phyloP scores from a whole-genome alignment of 2,329 filamentous ascomycete genomes.

The Xylaria sp. region DNA sequence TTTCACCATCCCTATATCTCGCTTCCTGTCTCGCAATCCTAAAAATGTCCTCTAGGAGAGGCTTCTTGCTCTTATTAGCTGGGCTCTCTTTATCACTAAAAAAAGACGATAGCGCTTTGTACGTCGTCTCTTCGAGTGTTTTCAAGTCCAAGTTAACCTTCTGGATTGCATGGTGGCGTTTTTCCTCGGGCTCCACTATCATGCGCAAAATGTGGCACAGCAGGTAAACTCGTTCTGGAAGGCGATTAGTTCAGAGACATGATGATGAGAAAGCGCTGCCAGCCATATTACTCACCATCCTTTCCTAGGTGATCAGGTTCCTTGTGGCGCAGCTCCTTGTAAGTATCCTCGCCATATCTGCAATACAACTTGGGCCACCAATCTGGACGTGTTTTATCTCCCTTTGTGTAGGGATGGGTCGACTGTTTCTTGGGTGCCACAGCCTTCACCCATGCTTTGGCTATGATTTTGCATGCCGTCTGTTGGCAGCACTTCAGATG shows the following conservation, averaged over 20 bases:
- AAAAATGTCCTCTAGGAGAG: slow-evolving; percentile 65
- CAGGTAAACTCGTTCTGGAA: slow-evolving; percentile 62
- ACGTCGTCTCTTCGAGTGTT: slow-evolving; percentile 64
- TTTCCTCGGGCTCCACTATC: slow-evolving; percentile 56
- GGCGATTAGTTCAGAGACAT: slow-evolving; percentile 7
- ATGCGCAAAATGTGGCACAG: slow-evolving; percentile 66
- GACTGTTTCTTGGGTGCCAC: slow-evolving; percentile 81
- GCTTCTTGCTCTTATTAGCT: slow-evolving; percentile 60
- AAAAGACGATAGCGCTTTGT: slow-evolving; percentile 62
- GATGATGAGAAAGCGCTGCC: not conserved
- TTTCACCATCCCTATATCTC: slow-evolving; percentile 59
- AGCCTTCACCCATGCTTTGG: slow-evolving; percentile 77
- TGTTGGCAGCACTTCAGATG: slow-evolving; percentile 73
- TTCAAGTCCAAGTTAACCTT: slow-evolving; percentile 59
- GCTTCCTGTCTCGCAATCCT: slow-evolving; percentile 64
- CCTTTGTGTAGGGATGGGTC: slow-evolving; percentile 73
- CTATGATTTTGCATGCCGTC: slow-evolving; percentile 72
- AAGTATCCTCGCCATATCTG: slow-evolving; percentile 48
- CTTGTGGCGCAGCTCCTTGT: slow-evolving; percentile 67
- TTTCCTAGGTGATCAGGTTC: slow-evolving; percentile 77
- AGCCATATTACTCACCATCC: slow-evolving; percentile 54
- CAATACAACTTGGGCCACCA: slow-evolving; percentile 69
- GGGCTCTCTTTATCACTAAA: slow-evolving; percentile 61
- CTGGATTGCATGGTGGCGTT: slow-evolving; percentile 58
- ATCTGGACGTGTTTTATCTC: slow-evolving; percentile 64